Conservation (phyloP, 2,329 filamentous ascomycete genomes). For the Ophiocordyceps camponoti-saundersi region DNA sequence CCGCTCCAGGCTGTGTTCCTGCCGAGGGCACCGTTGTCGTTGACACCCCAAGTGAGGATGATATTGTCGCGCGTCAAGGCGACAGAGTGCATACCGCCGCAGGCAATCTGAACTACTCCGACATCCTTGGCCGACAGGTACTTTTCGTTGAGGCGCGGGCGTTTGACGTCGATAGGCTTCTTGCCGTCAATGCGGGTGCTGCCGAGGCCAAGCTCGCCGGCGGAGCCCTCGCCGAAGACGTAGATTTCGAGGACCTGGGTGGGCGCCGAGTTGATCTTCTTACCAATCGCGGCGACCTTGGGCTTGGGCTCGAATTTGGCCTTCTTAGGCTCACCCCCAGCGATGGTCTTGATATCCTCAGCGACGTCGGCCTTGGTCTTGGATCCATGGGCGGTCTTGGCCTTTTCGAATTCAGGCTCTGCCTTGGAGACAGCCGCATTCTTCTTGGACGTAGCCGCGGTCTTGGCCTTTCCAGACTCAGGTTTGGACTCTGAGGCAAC, state of each 20-base stretch:
- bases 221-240: slow-evolving; percentile 64
- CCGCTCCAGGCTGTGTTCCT: slow-evolving; percentile 55
- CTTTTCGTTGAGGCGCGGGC: slow-evolving; percentile 65
- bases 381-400: too few relatives aligned
- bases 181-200: slow-evolving; percentile 41
- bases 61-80: slow-evolving; percentile 66
- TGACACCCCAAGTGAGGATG: slow-evolving; percentile 76
- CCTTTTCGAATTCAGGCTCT: slow-evolving; percentile 35
- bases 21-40: slow-evolving; percentile 68
- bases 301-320: slow-evolving; percentile 8
- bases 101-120: slow-evolving; percentile 60
- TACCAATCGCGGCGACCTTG: slow-evolving; percentile 1
- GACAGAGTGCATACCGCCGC: slow-evolving; percentile 68
- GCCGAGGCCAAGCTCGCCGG: slow-evolving; percentile 71
- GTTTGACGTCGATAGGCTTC: slow-evolving; percentile 59
- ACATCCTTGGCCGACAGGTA: slow-evolving; percentile 34
- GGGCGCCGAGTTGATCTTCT: slow-evolving; percentile 21
- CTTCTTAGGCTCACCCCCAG: too few relatives aligned
- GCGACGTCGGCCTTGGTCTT: too few relatives aligned
- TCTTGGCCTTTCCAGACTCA: slow-evolving; percentile 27
- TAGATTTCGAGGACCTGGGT: slow-evolving; percentile 52
- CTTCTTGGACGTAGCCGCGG: too few relatives aligned
- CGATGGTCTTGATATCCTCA: too few relatives aligned
- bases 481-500: slow-evolving; percentile 3
- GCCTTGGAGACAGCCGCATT: background rate